phyloP scores from a whole-genome alignment of 148 eudicot genomes.

The Silene conica region DNA sequence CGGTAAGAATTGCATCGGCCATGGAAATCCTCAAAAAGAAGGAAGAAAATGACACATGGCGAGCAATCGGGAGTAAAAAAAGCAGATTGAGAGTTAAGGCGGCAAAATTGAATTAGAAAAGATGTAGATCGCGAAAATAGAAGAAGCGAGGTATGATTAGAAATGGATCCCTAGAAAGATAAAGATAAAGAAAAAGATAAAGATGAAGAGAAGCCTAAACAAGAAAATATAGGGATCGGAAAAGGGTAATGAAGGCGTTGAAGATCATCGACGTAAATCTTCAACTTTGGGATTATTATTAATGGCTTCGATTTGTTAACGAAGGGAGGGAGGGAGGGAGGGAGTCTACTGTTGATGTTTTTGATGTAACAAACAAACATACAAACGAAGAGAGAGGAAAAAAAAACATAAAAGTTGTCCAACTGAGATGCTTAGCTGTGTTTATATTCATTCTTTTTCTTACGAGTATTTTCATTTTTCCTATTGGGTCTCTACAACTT shows the following conservation, averaged over 20 bases:
- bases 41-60: not conserved
- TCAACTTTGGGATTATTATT: not conserved
- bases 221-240: not conserved
- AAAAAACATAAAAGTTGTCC: not conserved
- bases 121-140: no score
- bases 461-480: no score
- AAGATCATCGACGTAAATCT: slow-evolving; percentile 11
- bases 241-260: slow-evolving; percentile 6
- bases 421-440: slow-evolving; percentile 4
- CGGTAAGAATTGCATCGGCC: slow-evolving; percentile 20
- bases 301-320: not conserved
- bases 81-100: not conserved
- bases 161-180: slow-evolving; percentile 4
- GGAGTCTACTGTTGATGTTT: not conserved
- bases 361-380: not conserved
- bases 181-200: not conserved
- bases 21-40: slow-evolving; percentile 19
- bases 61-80: not conserved
- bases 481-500: no score
- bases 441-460: not conserved
- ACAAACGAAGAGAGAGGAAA: not conserved
- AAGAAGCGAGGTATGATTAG: no score
- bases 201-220: not conserved
- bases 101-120: no score
- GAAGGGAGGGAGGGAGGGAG: no score